Evolutionary conservation across 257 asterid species (phyloP).

Genomic region (Linderniella brevidens): DNA sequence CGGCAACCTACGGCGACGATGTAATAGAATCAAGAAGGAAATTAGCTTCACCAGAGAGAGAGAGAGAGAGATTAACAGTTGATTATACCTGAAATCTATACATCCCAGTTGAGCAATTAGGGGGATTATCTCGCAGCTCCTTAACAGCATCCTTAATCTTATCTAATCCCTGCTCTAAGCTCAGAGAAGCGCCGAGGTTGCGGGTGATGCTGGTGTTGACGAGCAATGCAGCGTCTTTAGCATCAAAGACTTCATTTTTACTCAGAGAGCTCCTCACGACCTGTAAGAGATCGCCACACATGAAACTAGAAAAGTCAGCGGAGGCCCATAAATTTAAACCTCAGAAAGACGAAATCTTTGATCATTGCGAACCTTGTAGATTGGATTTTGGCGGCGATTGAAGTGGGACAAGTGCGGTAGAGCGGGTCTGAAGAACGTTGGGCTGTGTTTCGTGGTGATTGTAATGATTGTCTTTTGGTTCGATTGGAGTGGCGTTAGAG

Average conservation of each 20-base stretch:
- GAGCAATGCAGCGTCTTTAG: conserved; percentile 66
- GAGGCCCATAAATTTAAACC: conserved; percentile 9
- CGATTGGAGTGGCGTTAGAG: conserved; percentile 16
- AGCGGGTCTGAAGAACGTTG: conserved; percentile 15
- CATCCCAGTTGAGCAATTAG: conserved; percentile 67
- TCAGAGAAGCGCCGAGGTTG: conserved; percentile 59
- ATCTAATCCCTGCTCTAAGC: conserved; percentile 65
- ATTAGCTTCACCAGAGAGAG: conserved; percentile 3
- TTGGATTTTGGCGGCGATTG: conserved; percentile 19
- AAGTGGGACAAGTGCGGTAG: conserved; percentile 17
- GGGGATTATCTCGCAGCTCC: conserved; percentile 43
- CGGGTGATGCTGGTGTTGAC: conserved; percentile 69
- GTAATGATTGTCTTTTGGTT: conserved; percentile 23
- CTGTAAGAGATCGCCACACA: conserved; percentile 15
- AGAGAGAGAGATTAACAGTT: not conserved
- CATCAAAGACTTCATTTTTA: conserved; percentile 29
- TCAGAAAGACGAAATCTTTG: conserved; percentile 14
- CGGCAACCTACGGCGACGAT: conserved; percentile 52
- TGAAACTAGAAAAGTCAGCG: conserved; percentile 3
- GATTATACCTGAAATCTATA: conserved; percentile 51
- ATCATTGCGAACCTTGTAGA: conserved; percentile 17
- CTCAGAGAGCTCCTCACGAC: conserved; percentile 35
- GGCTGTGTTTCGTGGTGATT: conserved; percentile 17
- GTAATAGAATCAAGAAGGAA: conserved; percentile 5
- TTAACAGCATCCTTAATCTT: conserved; percentile 52